Evolutionary conservation across 345 rosid genomes (phyloP), one percentile per base, ranked within the genome.

Genomic region (Microthlaspi erraticum): DNA sequence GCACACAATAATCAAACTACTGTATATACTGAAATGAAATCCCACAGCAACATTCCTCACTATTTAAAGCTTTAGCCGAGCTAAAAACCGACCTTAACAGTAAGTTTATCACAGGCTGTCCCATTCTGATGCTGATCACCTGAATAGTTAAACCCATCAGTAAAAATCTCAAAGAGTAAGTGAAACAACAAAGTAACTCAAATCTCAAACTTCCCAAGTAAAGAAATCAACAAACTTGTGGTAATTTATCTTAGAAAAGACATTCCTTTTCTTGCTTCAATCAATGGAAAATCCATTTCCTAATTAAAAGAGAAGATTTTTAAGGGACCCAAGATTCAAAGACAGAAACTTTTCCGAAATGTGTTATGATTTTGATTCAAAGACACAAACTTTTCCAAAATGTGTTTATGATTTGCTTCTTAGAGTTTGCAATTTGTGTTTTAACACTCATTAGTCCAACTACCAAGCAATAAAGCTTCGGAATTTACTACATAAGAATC

Each of bases 11-110:
- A 14, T 29, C 13, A 36, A 2, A 12, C 23, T 51, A n/a, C n/a
- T n/a, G n/a, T n/a, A 4, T 51, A 33, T 26, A 49, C 46, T 18
- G 6, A 53, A 46, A 46, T 5, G 12, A 49, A 41, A 10, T 23
- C 31, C 17, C 49, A 56, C 18, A 9, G n/a, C 75, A 38, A 34
- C 54, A 56, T 34, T 64, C 53, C 23, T 61, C 70, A 42, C 5
- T n/a, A 60, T n/a, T 57, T 69, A 75, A 61, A 54, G 46, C 63
- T 56, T 36, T 60, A 36, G 34, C 23, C 49, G 50, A n/a, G 54
- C 48, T 17, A 38, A 44, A 44, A 46, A 66, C 38, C 16, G 17
- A 64, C 97, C 97, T 93, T 93, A 68, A 93, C 79, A 72, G 79
- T 49, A 33, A 66, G 39, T 64, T 78, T 85, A 60, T 79, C 81